Evolutionary conservation across 495 filamentous ascomycete genomes (phyloP), one percentile per base, ranked within the genome.

Genomic region (Aspergillus wentii): DNA sequence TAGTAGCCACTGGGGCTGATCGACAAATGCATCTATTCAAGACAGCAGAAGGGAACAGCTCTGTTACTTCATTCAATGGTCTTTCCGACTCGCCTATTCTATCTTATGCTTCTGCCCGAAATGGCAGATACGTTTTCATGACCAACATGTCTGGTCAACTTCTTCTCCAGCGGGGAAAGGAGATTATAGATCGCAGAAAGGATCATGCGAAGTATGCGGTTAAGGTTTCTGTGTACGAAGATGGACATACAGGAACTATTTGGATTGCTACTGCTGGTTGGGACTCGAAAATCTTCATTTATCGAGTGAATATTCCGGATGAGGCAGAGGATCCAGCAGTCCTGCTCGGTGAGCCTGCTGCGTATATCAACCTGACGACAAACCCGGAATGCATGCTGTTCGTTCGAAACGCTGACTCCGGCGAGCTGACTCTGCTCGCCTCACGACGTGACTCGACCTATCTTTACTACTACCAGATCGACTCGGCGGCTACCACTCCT

Each of bases 121-220:
- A 53, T 19, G 64, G 65, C 3, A 48, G 46, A 35, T 64, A 56
- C 27, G 42, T 57, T 8, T 38, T 85, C 22, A 62, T 71, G 33
- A 65, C 74, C 21, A 74, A 71, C 42, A 85, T 86, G 82, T 78
- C 79, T n/a, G 82, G 82, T 2, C 66, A 74, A 28, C 48, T 83
- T 8, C 35, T 71, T 65, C 44, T 78, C 50, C 51, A 64, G 59
- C 46, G 50, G 1, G 64, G 61, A 10, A 49, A 52, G 8, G 38
- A 44, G 13, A 41, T 71, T 0, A 33, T 81, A 13, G 67, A 70
- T n/a, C 55, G 44, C 5, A 54, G 77, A 38, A 72, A 64, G 19
- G 75, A 83, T 40, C 82, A 86, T 44, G 46, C 46, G 5, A 86
- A 85, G 53, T 86, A 82, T 51, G 64, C 68, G 5, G 76, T 83